Evolutionary conservation across 176 grass and related monocot genomes (phyloP).

Genomic region (Aegilops sharonensis): DNA sequence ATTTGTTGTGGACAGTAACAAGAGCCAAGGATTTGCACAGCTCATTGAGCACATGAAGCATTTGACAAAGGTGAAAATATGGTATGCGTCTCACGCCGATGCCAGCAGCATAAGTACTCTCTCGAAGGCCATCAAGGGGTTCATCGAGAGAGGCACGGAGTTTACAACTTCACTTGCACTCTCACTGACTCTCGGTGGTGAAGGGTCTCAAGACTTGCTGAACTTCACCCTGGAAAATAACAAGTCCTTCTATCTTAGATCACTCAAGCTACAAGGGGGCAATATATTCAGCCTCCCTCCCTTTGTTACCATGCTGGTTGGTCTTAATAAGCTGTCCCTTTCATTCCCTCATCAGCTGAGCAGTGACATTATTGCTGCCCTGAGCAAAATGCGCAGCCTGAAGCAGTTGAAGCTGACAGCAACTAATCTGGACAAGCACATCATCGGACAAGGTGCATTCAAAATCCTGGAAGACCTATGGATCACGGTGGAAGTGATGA

Average conservation of each 20-base stretch:
- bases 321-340: background rate
- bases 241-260: background rate
- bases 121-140: background rate
- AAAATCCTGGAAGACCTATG: background rate
- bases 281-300: background rate
- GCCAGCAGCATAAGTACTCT: background rate
- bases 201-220: background rate
- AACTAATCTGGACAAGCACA: too few species aligned
- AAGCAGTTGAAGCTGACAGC: too few species aligned
- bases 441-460: background rate
- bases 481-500: background rate
- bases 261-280: conserved; percentile 6
- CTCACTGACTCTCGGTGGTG: background rate
- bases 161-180: background rate
- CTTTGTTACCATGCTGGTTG: background rate
- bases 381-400: too few species aligned
- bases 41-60: too few species aligned
- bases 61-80: too few species aligned
- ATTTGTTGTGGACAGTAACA: too few species aligned
- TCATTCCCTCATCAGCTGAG: background rate
- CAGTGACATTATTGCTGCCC: background rate
- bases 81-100: too few species aligned
- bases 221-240: background rate
- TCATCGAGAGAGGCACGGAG: background rate
- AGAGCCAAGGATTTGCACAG: too few species aligned